Evolutionary conservation across 352 stramenopile genomes (phyloP), one percentile per base, ranked within the genome.

Genomic region (Phytopythium kandeliae): DNA sequence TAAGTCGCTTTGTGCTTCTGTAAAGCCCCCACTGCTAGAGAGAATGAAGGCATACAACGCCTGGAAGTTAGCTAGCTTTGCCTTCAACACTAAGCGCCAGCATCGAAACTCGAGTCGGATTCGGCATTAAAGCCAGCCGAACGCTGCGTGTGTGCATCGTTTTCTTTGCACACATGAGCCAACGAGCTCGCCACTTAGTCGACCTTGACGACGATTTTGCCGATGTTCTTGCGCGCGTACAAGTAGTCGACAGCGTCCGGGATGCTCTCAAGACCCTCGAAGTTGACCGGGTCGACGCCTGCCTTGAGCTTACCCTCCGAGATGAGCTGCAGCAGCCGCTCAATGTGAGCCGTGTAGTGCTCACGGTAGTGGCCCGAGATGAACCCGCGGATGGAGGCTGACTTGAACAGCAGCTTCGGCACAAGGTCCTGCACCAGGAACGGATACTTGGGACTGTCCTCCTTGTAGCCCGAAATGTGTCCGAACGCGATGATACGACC

Each of bases 131-230:
- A n/a, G n/a, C n/a, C n/a, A n/a, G n/a, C n/a, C n/a, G n/a, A n/a
- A n/a, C n/a, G n/a, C n/a, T n/a, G n/a, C n/a, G n/a, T n/a, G n/a
- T n/a, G n/a, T n/a, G n/a, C n/a, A n/a, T n/a, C n/a, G n/a, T n/a
- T n/a, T n/a, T n/a, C n/a, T n/a, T n/a, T n/a, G n/a, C n/a, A n/a
- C n/a, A n/a, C n/a, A n/a, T n/a, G n/a, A n/a, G n/a, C n/a, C n/a
- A n/a, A n/a, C n/a, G n/a, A n/a, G 72, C 78, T 58, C 90, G n/a
- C n/a, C n/a, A n/a, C n/a, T n/a, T n/a, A n/a, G n/a, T n/a, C n/a
- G n/a, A n/a, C n/a, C n/a, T n/a, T 74, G 41, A 94, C 73, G 25
- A 88, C 69, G 57, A 95, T 73, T 62, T 95, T 95, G 59, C 84
- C 84, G 17, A 81, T 88, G 50, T 85, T 88, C 54, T 86, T 85